Percentiles rank a stretch among this genome's conserved stretches.
These are phyloP conservation scores for Salvia hispanica DNA, from an alignment of 257 asterid genomes.

Conservation along the genomic window DNA sequence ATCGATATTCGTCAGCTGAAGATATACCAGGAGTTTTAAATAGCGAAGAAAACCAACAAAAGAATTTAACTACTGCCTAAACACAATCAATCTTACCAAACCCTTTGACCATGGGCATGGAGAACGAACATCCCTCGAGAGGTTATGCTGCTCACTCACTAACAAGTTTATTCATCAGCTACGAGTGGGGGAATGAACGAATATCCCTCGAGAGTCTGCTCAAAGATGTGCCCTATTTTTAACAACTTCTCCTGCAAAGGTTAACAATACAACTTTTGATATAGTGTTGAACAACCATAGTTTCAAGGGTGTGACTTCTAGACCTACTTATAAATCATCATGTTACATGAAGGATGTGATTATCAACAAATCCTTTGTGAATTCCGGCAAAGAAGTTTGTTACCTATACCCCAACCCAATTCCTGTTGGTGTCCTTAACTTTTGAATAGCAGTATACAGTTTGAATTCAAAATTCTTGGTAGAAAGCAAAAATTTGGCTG, in stretches of 20 bases:
- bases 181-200: constrained; percentile 71
- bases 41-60: background rate
- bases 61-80: background rate
- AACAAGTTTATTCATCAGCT: constrained; percentile 49
- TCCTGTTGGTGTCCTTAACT: background rate
- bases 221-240: constrained; percentile 84
- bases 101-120: background rate
- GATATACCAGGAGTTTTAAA: background rate
- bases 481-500: background rate
- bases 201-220: constrained; percentile 79
- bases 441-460: background rate
- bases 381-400: background rate
- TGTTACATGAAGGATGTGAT: background rate
- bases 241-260: constrained; percentile 78
- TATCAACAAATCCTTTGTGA: background rate
- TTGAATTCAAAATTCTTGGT: background rate
- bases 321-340: background rate
- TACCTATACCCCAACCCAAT: background rate
- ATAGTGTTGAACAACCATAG: background rate
- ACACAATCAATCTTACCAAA: constrained; percentile 4
- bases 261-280: background rate
- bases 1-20: background rate
- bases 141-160: constrained; percentile 5
- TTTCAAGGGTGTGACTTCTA: background rate
- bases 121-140: background rate